Percentiles rank a stretch among this genome's conserved stretches.
Conservation (phyloP, 1,139 yeast species). For the Saccharomyces pastorianus region DNA sequence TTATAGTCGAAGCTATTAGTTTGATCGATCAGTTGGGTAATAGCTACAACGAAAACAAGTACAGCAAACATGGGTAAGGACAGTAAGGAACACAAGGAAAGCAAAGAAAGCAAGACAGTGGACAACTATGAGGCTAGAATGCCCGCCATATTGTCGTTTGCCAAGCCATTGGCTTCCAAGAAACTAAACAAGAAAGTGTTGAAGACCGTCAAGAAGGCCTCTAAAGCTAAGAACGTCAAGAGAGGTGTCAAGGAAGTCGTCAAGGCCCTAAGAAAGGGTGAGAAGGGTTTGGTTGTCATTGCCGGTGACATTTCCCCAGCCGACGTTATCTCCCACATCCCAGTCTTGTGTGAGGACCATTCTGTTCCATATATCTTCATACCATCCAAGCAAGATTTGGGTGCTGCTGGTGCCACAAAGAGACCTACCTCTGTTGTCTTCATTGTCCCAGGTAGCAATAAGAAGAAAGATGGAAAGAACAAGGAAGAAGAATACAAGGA, state of each 20-base stretch:
- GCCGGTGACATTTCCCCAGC: constrained; percentile 98
- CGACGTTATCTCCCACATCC: constrained; percentile 94
- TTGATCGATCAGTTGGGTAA: not conserved
- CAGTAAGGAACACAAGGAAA: constrained; percentile 33
- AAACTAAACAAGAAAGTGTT: constrained; percentile 91
- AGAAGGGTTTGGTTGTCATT: constrained; percentile 89
- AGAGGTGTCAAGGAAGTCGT: constrained; percentile 99
- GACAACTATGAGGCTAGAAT: constrained; percentile 90
- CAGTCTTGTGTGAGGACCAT: constrained; percentile 92
- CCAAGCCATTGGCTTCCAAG: constrained; percentile 91
- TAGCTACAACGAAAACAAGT: not conserved
- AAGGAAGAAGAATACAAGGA: constrained; percentile 85
- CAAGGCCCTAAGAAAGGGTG: constrained; percentile 95
- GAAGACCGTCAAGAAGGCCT: constrained; percentile 93
- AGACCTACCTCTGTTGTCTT: constrained; percentile 98
- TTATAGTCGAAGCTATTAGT: not conserved
- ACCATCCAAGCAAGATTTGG: constrained; percentile 96
- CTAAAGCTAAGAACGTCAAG: constrained; percentile 96
- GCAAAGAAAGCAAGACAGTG: constrained; percentile 35
- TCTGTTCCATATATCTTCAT: constrained; percentile 86
- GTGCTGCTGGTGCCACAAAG: constrained; percentile 97
- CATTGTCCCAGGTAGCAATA: constrained; percentile 95
- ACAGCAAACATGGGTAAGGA: constrained; percentile 31
- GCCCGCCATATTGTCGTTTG: constrained; percentile 87
- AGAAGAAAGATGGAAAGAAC: constrained; percentile 73